Conservation (phyloP, 73 alveolate species). For the Blepharisma japonicum region DNA sequence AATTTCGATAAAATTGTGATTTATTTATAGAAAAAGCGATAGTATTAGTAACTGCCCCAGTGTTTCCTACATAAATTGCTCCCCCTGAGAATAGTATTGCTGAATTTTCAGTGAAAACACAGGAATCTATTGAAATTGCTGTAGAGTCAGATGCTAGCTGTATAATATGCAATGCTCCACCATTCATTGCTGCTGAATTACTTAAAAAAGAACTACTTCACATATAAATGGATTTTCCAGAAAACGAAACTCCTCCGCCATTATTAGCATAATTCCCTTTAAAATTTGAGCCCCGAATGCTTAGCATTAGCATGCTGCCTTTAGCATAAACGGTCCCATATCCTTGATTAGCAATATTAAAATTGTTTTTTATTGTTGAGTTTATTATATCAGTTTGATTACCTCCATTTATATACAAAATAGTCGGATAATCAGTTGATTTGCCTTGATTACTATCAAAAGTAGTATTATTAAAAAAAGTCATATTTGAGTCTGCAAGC, state of each 20-base stretch:
- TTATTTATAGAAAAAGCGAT: neutral
- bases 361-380: too few species aligned
- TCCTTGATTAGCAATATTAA: too few species aligned
- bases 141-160: neutral
- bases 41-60: neutral
- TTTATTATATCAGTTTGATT: too few species aligned
- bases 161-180: neutral
- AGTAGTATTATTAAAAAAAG: too few species aligned
- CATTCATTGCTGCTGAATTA: neutral
- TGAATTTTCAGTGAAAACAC: neutral
- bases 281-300: too few species aligned
- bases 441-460: too few species aligned
- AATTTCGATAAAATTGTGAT: neutral
- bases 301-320: too few species aligned
- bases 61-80: neutral
- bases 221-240: neutral
- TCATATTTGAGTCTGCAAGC: too few species aligned
- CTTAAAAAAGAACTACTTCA: neutral
- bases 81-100: neutral
- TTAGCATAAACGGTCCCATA: too few species aligned
- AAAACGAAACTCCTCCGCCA: neutral
- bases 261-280: too few species aligned
- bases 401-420: too few species aligned
- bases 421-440: too few species aligned
- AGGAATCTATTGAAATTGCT: neutral